These are phyloP conservation scores for Daldinia childiae DNA, from an alignment of 495 filamentous ascomycete species.

Conservation along the genomic window DNA sequence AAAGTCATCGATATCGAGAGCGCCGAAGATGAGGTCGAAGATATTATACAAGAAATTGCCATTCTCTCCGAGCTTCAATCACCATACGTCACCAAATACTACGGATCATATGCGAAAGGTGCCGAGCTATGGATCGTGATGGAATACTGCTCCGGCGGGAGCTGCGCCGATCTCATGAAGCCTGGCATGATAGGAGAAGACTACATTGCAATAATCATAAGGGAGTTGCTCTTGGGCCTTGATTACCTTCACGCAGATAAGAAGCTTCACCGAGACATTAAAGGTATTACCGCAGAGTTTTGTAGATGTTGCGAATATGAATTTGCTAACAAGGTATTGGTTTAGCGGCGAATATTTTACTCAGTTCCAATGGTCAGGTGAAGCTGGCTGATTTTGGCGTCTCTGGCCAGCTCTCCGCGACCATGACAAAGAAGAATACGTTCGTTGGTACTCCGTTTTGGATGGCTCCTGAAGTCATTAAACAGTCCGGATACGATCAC, in stretches of 20 bases:
- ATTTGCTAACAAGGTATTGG: conserved; percentile 36
- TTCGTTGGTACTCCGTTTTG: conserved; percentile 99
- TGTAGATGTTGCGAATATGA: not conserved
- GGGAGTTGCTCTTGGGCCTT: conserved; percentile 87
- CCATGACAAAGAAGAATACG: conserved; percentile 99
- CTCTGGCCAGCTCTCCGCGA: conserved; percentile 94
- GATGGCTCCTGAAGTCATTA: conserved; percentile 99
- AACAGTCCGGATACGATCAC: conserved; percentile 96
- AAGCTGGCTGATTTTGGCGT: conserved; percentile 98
- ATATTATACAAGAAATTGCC: conserved; percentile 98
- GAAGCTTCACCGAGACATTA: conserved; percentile 97
- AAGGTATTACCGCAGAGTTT: conserved; percentile 64
- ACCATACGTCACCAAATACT: conserved; percentile 94
- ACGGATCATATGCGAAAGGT: conserved; percentile 94
- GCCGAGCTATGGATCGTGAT: conserved; percentile 98
- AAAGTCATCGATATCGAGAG: conserved; percentile 98
- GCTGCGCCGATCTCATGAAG: conserved; percentile 90
- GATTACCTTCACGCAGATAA: conserved; percentile 95
- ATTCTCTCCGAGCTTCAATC: conserved; percentile 95
- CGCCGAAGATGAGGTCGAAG: conserved; percentile 97
- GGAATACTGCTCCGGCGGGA: conserved; percentile 94
- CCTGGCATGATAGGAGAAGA: conserved; percentile 91
- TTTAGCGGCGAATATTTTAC: conserved; percentile 86
- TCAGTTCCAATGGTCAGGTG: conserved; percentile 89
- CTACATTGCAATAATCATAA: conserved; percentile 92